Conservation (phyloP, 1,139 yeast species). For the Blastobotrys malaysiensis region DNA sequence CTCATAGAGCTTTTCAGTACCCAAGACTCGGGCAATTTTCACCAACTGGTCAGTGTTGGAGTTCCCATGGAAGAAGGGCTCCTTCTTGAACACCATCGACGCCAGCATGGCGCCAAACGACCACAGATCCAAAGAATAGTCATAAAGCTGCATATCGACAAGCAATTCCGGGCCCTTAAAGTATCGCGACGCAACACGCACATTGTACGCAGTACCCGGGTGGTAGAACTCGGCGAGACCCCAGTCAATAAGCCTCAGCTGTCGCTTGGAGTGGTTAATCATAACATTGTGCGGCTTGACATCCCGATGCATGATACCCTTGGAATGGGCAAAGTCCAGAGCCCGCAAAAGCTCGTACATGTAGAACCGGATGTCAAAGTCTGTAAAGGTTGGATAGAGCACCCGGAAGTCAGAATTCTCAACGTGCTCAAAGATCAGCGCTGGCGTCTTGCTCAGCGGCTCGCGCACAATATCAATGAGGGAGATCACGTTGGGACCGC, state of each 20-base stretch:
- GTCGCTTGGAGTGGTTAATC: constrained; percentile 81
- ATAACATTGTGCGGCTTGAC: constrained; percentile 98
- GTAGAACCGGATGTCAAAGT: constrained; percentile 78
- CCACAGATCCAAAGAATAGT: constrained; percentile 94
- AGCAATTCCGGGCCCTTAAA: constrained; percentile 96
- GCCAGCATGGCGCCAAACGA: constrained; percentile 97
- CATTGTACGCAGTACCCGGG: constrained; percentile 90
- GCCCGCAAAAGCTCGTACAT: constrained; percentile 87
- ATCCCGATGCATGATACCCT: constrained; percentile 98
- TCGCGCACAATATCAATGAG: constrained; percentile 86
- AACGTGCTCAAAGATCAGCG: constrained; percentile 85
- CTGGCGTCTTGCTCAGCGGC: constrained; percentile 87
- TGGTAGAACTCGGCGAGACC: constrained; percentile 98
- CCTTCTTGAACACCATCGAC: constrained; percentile 92
- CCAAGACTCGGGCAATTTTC: constrained; percentile 88
- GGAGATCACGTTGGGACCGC: constrained; percentile 79
- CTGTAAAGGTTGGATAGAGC: constrained; percentile 84
- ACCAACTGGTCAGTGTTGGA: constrained; percentile 95
- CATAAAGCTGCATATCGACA: constrained; percentile 90
- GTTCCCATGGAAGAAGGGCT: constrained; percentile 95
- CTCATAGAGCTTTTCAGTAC: constrained; percentile 73
- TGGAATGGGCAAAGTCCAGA: constrained; percentile 88
- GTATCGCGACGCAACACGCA: constrained; percentile 95
- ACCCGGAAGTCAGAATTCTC: constrained; percentile 88
- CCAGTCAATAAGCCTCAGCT: constrained; percentile 90